Evolutionary conservation across 2,329 filamentous ascomycete species (phyloP), one percentile per base, ranked within the genome.

Genomic region (Exophiala dermatitidis): DNA sequence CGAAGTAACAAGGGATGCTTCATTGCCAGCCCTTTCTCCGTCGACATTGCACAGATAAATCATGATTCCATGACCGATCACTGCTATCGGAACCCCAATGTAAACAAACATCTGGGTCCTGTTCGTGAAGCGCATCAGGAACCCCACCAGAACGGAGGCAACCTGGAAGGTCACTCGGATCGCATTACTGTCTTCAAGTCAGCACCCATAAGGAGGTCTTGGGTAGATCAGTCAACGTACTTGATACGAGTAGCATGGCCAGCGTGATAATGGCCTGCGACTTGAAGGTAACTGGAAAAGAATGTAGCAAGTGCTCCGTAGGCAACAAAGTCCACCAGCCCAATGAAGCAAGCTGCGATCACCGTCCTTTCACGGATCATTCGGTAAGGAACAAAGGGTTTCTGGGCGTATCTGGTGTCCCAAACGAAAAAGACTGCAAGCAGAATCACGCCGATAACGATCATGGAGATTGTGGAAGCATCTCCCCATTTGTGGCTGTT

Each of bases 391-490:
- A 36, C n/a, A n/a, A 36, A 36, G 7, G 33, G 33, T 7, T 36
- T 0, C 26, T 63, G 62, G 3, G 71, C 71, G 10, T 67, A 69
- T 50, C 63, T 68, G 32, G 64, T 58, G 29, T 83, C 79, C 79
- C 80, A 83, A 2, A 71, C 37, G 32, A 80, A 61, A 60, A 77
- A 83, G 0, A 67, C 61, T 0, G 76, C 72, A n/a, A 80, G 65
- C 7, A 71, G 70, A 1, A 72, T 42, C 19, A 80, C 38, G 0
- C 80, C 80, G 4, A 79, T 60, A 0, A 74, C 66, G 0, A 82
- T 64, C 0, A 79, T 76, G 0, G 71, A 68, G 10, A 81, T 69
- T 3, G 82, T 71, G 34, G 73, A 71, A 5, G 73, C 73, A 2
- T 71, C 72, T 7, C 66, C 63, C 79, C 79, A 82, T 48, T 76